Base-by-base conservation (phyloP, 345 rosid genomes). In the Sapria himalayana region DNA sequence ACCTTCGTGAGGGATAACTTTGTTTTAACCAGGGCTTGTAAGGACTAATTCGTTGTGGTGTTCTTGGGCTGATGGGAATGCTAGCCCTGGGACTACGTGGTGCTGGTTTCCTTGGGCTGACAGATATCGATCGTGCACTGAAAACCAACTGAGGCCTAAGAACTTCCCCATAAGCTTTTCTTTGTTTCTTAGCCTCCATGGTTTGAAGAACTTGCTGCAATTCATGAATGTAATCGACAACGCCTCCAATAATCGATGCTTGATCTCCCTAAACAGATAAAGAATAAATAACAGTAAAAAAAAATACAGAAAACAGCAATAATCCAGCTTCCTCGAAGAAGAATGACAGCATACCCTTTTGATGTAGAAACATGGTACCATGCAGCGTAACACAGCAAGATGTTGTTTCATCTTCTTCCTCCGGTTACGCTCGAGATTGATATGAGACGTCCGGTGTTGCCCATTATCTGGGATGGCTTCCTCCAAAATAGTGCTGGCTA, bases 301-400 rank as follows among this genome's bases (percentile, higher is more conserved):
- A 45, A 22, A n/a, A n/a, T n/a, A n/a, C n/a, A n/a, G n/a, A n/a
- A n/a, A n/a, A n/a, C n/a, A n/a, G n/a, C n/a, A n/a, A n/a, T n/a
- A n/a, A n/a, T n/a, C n/a, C n/a, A n/a, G n/a, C n/a, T n/a, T n/a
- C n/a, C n/a, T n/a, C n/a, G n/a, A n/a, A n/a, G n/a, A n/a, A n/a
- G n/a, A n/a, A 17, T 36, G n/a, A 31, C 25, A 20, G 13, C 66
- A 55, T 63, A 84, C 99, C 52, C 99, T 73, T 60, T 91, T 91
- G 70, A 91, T 92, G 52, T 91, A 84, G 81, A 91, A 91, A 61
- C 89, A 69, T 56, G 99, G 99, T 95, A 80, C 84, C 25, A 91
- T 69, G 3, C 93, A 77, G 51, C 99, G 70, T 41, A 91, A 63
- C 20, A 84, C 89, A 0, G 80, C 60, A 29, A 91, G 54, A 54